Evolutionary conservation across 805 yeast species (phyloP).

Genomic region (Candida nanaspora): DNA sequence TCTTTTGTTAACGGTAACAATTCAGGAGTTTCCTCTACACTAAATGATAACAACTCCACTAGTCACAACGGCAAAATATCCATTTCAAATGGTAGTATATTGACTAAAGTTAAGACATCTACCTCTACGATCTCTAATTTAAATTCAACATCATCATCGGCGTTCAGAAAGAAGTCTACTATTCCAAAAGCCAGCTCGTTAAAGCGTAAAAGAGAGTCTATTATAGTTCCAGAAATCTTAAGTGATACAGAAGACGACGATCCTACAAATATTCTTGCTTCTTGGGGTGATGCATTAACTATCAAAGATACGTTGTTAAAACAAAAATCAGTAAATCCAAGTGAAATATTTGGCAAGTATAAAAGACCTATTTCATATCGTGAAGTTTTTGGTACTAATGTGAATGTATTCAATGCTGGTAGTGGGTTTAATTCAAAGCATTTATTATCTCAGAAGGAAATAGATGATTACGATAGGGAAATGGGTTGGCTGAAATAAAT

Average conservation of each 20-base stretch:
- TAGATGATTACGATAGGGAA: conserved; percentile 18
- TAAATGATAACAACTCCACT: no score
- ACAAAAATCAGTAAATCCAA: conserved; percentile 18
- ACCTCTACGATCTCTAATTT: not conserved
- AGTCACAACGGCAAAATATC: no score
- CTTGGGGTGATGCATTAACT: conserved; percentile 15
- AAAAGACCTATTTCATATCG: not conserved
- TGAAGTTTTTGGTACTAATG: not conserved
- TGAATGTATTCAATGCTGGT: conserved; percentile 13
- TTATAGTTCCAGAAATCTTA: conserved; percentile 13
- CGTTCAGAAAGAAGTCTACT: not conserved
- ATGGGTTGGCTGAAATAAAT: conserved; percentile 18
- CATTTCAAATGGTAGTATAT: not conserved
- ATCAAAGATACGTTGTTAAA: conserved; percentile 11
- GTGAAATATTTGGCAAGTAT: conserved; percentile 18
- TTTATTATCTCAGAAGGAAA: conserved; percentile 14
- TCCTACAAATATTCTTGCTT: conserved; percentile 12
- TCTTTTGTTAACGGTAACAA: no score
- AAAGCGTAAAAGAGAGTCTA: no score
- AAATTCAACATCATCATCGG: not conserved
- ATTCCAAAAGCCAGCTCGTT: no score
- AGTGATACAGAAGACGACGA: conserved; percentile 19
- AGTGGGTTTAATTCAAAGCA: conserved; percentile 17
- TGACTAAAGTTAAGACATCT: not conserved
- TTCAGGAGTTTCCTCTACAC: no score